A percentile compares a stretch with the other conserved stretches of the same genome.
Conservation (phyloP, 2,329 filamentous ascomycete genomes). For the Xenosphaeropsis pyriputrescens region DNA sequence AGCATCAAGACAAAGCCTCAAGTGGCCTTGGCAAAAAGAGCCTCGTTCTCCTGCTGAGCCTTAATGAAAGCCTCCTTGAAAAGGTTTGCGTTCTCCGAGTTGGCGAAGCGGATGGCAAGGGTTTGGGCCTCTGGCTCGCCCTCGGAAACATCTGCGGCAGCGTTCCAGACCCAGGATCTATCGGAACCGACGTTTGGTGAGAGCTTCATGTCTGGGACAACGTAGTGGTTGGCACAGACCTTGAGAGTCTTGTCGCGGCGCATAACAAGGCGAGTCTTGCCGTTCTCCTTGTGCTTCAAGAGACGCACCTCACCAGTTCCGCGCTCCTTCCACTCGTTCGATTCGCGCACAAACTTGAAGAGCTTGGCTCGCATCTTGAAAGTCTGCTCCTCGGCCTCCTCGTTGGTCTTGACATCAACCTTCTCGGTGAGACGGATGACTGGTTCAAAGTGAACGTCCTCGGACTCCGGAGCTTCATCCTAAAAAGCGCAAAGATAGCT, state of each 20-base stretch:
- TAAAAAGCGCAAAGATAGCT: constrained; percentile 11
- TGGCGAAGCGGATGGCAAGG: constrained; percentile 92
- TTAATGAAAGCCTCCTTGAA: constrained; percentile 98
- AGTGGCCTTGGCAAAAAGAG: constrained; percentile 49
- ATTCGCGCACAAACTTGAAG: constrained; percentile 91
- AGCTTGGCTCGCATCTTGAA: constrained; percentile 99
- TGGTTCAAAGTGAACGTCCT: constrained; percentile 93
- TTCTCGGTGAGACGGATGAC: constrained; percentile 94
- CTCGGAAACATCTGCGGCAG: constrained; percentile 93
- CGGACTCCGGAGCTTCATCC: constrained; percentile 71
- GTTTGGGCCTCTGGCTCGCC: constrained; percentile 94
- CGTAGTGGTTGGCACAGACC: constrained; percentile 99
- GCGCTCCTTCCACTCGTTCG: constrained; percentile 97
- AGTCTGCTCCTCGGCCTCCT: constrained; percentile 90
- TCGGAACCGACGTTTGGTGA: constrained; percentile 96
- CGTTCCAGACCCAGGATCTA: constrained; percentile 99
- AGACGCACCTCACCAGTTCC: constrained; percentile 92
- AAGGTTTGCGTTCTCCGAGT: constrained; percentile 90
- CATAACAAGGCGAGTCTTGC: constrained; percentile 97
- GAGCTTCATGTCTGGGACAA: constrained; percentile 97
- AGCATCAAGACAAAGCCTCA: constrained; percentile 7
- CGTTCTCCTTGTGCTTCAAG: constrained; percentile 97
- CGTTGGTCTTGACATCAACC: constrained; percentile 94
- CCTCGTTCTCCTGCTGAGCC: constrained; percentile 92
- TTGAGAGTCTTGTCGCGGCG: constrained; percentile 99